Evolutionary conservation across 2,329 filamentous ascomycete genomes (phyloP).

Genomic region (Aspergillus fijiensis): DNA sequence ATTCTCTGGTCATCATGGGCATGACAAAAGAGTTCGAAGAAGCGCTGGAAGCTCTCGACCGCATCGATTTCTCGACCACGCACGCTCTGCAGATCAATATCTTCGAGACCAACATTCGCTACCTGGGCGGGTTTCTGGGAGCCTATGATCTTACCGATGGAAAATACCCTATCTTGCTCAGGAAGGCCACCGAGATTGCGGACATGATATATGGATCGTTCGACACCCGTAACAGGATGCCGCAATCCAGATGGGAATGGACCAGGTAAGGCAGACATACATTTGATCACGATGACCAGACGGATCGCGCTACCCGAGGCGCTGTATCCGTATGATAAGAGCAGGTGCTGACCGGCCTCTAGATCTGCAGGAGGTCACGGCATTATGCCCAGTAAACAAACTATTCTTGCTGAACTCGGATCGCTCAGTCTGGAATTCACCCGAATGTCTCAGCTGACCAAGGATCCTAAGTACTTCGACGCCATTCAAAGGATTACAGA

Average conservation of each 20-base stretch:
- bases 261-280: constrained; percentile 51
- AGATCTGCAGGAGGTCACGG: constrained; percentile 32
- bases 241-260: constrained; percentile 77
- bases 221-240: constrained; percentile 93
- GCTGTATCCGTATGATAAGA: neutral
- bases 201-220: constrained; percentile 80
- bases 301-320: neutral
- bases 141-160: constrained; percentile 84
- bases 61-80: constrained; percentile 81
- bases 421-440: constrained; percentile 90
- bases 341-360: constrained; percentile 8
- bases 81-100: constrained; percentile 70
- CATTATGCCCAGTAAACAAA: constrained; percentile 56
- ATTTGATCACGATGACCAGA: neutral
- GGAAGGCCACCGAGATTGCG: constrained; percentile 77
- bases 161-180: constrained; percentile 66
- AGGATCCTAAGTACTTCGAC: constrained; percentile 81
- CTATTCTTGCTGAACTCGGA: constrained; percentile 70
- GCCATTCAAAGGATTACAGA: constrained; percentile 82
- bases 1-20: constrained; percentile 84
- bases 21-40: constrained; percentile 75
- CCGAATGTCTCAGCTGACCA: constrained; percentile 78
- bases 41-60: constrained; percentile 65
- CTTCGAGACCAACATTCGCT: constrained; percentile 90
- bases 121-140: constrained; percentile 79